Conservation (phyloP, 306 rosid genomes). For the Prosopis cineraria region DNA sequence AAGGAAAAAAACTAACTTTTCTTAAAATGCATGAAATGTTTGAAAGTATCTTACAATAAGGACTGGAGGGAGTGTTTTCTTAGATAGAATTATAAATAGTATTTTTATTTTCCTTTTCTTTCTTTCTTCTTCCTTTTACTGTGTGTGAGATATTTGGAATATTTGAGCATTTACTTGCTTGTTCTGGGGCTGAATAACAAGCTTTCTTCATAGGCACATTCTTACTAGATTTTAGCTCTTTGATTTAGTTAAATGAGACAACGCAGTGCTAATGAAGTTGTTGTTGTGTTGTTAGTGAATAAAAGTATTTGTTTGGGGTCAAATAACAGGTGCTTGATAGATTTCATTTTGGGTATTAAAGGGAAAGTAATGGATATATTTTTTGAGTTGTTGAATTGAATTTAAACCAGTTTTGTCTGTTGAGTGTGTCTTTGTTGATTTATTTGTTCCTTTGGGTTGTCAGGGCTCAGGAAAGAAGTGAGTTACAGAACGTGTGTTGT, state of each 20-base stretch:
- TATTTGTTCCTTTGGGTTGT: constrained; percentile 2
- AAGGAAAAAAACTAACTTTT: too few relatives aligned
- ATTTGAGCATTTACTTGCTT: not conserved
- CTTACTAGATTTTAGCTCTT: not conserved
- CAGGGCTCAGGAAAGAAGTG: not conserved
- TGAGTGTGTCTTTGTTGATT: constrained; percentile 7
- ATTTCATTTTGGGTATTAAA: not conserved
- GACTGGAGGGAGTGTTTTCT: too few relatives aligned
- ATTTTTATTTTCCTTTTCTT: not conserved
- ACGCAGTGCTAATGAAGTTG: not conserved
- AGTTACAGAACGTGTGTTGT: constrained; percentile 3
- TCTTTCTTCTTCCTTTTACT: not conserved
- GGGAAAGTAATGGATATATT: constrained; percentile 1
- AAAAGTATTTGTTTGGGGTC: not conserved
- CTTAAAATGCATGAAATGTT: too few relatives aligned
- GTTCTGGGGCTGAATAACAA: not conserved
- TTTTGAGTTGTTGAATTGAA: not conserved
- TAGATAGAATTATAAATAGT: not conserved
- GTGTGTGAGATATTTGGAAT: not conserved
- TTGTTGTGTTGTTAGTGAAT: not conserved
- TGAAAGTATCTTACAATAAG: too few relatives aligned
- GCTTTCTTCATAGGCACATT: not conserved
- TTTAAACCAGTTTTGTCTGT: constrained; percentile 13
- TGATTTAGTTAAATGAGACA: not conserved
- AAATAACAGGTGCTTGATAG: not conserved